Conservation (phyloP, 2,329 filamentous ascomycete species). For the Xylariaceae sp. region DNA sequence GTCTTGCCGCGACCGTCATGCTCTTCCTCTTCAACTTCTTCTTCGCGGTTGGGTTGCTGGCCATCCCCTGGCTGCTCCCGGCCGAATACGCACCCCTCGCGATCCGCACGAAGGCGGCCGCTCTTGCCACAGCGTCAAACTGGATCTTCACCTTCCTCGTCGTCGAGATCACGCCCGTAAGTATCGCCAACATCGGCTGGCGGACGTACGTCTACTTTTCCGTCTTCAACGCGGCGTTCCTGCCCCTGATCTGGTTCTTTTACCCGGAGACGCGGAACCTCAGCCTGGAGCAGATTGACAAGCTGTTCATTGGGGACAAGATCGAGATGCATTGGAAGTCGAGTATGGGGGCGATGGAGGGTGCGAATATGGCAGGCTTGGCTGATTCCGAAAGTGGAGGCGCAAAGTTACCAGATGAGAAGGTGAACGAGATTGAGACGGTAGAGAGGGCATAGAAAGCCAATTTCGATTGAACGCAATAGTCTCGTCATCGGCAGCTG, state of each 20-base stretch:
- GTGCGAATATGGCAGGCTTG: no score
- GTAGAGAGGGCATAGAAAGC: no score
- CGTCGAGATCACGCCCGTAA: background rate
- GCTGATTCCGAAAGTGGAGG: no score
- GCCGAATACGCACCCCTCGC: background rate
- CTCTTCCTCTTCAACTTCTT: background rate
- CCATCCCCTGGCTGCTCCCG: background rate
- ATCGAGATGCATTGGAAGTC: no score
- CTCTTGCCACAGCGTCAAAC: background rate
- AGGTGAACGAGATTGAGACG: no score
- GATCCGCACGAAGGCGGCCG: background rate
- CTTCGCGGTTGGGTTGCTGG: background rate
- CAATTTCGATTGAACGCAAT: no score
- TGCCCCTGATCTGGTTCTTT: background rate
- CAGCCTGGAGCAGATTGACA: background rate
- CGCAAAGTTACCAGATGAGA: no score
- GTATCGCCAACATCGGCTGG: conserved; percentile 1
- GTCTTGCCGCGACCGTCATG: background rate
- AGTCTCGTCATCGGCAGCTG: no score
- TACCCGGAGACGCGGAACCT: background rate
- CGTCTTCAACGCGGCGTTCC: conserved; percentile 1
- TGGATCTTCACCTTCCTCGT: background rate
- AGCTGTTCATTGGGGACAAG: background rate
- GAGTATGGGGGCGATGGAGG: no score
- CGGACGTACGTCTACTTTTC: background rate